Conservation (phyloP, 1,139 yeast species). For the Ashbya aceris region DNA sequence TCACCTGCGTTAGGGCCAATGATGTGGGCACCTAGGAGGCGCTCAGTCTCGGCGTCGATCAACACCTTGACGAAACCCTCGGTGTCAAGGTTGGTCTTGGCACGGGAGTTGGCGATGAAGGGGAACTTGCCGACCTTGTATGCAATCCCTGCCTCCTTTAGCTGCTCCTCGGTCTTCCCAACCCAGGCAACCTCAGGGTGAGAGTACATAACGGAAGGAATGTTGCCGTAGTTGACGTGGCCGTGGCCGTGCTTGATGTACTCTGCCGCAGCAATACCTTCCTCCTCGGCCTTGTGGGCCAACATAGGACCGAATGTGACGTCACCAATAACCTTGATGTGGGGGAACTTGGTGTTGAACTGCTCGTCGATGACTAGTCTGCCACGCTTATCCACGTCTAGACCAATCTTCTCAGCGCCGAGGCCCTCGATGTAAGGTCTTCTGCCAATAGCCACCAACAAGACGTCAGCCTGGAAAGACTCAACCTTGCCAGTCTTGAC, state of each 20-base stretch:
- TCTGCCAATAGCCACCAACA: slow-evolving; percentile 96
- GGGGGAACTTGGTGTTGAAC: slow-evolving; percentile 84
- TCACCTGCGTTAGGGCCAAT: slow-evolving; percentile 99
- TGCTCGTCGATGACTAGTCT: slow-evolving; percentile 90
- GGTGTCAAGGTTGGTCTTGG: slow-evolving; percentile 94
- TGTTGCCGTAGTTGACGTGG: slow-evolving; percentile 95
- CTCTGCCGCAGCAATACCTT: slow-evolving; percentile 98
- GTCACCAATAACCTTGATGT: slow-evolving; percentile 96
- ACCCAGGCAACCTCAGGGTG: slow-evolving; percentile 99
- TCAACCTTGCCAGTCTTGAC: slow-evolving; percentile 80
- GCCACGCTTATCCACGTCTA: slow-evolving; percentile 86
- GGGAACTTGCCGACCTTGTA: slow-evolving; percentile 97
- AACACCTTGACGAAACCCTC: slow-evolving; percentile 95
- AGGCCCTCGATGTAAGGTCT: slow-evolving; percentile 93
- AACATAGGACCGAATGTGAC: slow-evolving; percentile 98
- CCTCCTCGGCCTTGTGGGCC: slow-evolving; percentile 99
- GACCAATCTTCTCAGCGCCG: slow-evolving; percentile 78
- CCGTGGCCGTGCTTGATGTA: slow-evolving; percentile 90
- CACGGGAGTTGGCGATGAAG: slow-evolving; percentile 97
- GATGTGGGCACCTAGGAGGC: slow-evolving; percentile 93
- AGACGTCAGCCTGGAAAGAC: slow-evolving; percentile 77
- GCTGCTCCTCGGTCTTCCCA: slow-evolving; percentile 92
- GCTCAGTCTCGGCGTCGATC: slow-evolving; percentile 95
- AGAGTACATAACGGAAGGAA: slow-evolving; percentile 97
- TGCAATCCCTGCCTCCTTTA: slow-evolving; percentile 85